phyloP scores from a whole-genome alignment of 768 basidiomycete species.

The Agrocybe praecox region DNA sequence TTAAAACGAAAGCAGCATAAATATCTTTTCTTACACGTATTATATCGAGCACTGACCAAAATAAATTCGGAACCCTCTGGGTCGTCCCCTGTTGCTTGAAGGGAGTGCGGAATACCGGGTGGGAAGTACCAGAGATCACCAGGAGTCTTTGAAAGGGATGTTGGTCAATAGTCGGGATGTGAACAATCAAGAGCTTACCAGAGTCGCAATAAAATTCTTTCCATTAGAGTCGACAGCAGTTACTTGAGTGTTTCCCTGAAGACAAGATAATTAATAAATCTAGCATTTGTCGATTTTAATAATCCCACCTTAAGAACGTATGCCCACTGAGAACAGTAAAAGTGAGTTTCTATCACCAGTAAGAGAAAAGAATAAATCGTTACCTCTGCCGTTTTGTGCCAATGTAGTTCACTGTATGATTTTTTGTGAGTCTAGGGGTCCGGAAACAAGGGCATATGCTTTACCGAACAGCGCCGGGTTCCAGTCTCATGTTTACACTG shows the following conservation, averaged over 20 bases:
- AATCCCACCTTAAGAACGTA: constrained; percentile 44
- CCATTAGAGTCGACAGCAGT: constrained; percentile 53
- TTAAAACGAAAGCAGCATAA: not conserved
- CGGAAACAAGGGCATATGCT: not conserved
- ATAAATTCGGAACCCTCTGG: constrained; percentile 54
- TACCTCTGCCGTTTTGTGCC: constrained; percentile 53
- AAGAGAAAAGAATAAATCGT: not conserved
- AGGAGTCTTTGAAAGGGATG: constrained; percentile 9
- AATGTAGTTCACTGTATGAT: constrained; percentile 49
- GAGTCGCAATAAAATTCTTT: constrained; percentile 50
- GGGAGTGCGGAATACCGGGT: constrained; percentile 53
- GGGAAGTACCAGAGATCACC: constrained; percentile 64
- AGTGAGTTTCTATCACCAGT: not conserved
- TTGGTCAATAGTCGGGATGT: not conserved
- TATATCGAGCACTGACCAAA: constrained; percentile 24
- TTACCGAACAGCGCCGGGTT: constrained; percentile 52
- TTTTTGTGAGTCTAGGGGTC: not conserved
- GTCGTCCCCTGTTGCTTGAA: constrained; percentile 53
- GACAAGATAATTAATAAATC: not conserved
- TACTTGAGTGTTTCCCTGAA: constrained; percentile 44
- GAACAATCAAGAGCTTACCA: constrained; percentile 34
- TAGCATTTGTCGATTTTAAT: not conserved
- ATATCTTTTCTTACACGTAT: not conserved
- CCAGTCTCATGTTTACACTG: constrained; percentile 55
- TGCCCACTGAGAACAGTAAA: constrained; percentile 39